phyloP scores from a whole-genome alignment of 192 early-diverging fungal species.

The Gamsiella multidivaricata region DNA sequence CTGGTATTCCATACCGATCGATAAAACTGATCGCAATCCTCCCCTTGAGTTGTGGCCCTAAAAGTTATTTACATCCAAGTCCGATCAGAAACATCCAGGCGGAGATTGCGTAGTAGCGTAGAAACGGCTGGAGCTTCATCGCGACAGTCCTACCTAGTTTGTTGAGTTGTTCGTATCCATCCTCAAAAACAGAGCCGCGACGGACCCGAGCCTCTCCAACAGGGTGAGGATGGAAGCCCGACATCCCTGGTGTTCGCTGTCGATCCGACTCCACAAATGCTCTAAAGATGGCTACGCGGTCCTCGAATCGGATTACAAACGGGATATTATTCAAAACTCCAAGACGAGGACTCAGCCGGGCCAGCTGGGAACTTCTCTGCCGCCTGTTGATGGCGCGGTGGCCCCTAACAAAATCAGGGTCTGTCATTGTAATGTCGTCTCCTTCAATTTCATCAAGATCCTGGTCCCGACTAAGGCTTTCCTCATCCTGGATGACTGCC shows the following conservation, averaged over 20 bases:
- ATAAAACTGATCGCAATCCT: constrained; percentile 89
- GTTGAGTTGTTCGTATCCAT: constrained; percentile 84
- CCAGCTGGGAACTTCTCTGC: constrained; percentile 35
- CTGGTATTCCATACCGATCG: constrained; percentile 82
- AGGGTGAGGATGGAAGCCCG: constrained; percentile 16
- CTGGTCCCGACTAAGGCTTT: constrained; percentile 55
- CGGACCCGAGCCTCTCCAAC: constrained; percentile 67
- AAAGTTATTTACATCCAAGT: background rate
- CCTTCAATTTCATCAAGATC: constrained; percentile 16
- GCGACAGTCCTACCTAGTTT: constrained; percentile 64
- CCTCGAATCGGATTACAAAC: constrained; percentile 93
- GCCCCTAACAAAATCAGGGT: constrained; percentile 7
- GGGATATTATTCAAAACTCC: constrained; percentile 84
- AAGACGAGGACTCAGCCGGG: constrained; percentile 62
- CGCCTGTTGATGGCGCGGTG: constrained; percentile 25
- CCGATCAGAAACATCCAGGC: background rate
- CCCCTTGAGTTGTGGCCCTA: constrained; percentile 73
- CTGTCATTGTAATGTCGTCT: constrained; percentile 16
- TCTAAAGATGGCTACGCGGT: constrained; percentile 87
- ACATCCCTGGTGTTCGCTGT: constrained; percentile 20
- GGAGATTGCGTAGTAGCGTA: too few relatives aligned
- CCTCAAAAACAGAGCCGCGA: constrained; percentile 87
- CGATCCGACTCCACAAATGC: constrained; percentile 80
- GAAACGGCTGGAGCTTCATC: too few relatives aligned
- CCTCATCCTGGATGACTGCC: constrained; percentile 64